Base-by-base conservation (phyloP, 208 protist species). In the Crithidia sp. region DNA sequence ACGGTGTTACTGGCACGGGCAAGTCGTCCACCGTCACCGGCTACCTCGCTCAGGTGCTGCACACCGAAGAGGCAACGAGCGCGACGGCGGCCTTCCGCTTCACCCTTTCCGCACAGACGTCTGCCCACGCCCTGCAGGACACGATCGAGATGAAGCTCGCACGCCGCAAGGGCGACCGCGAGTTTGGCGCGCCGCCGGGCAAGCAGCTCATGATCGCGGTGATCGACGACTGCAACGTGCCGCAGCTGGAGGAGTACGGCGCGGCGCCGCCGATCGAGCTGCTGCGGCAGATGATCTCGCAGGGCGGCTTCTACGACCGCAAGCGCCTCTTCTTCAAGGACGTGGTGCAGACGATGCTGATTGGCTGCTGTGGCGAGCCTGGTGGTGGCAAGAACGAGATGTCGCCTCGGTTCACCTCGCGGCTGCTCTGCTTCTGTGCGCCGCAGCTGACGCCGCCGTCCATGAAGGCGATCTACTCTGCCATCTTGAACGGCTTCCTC, bases 181-280 rank as follows among this genome's bases (percentile, higher is more conserved):
- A 90, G 57, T 85, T 97, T 36, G 94, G 94, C 44, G 90, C 94
- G 47, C 80, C 86, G 55, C 84, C 85, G 16, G 88, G 92, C 52
- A 97, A 97, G 84, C 67, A 82, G 50, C 67, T 88, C 57, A 87
- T 98, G 68, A 84, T 98, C 67, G 92, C 97, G 44, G 89, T 99
- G 39, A 92, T 98, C 44, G 97, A 99, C 76, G 97, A 99, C 79
- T 89, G 97, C 66, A 99, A 98, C 83, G 97, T 99, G 84, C 95
- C 96, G 36, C 86, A 91, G 69, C 90, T 93, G 61, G 97, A 99
- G 73, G 86, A 91, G 82, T 99, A 98, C 85, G 94, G 94, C 64
- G 94, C 96, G 19, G 94, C 96, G 63, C 96, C 97, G 37, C 96
- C 97, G 39, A 80, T 99, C 50, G 97, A 99, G 83, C 83, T 99